phyloP scores from a whole-genome alignment of 2,329 filamentous ascomycete genomes.

The Mycosphaerella arachidis region DNA sequence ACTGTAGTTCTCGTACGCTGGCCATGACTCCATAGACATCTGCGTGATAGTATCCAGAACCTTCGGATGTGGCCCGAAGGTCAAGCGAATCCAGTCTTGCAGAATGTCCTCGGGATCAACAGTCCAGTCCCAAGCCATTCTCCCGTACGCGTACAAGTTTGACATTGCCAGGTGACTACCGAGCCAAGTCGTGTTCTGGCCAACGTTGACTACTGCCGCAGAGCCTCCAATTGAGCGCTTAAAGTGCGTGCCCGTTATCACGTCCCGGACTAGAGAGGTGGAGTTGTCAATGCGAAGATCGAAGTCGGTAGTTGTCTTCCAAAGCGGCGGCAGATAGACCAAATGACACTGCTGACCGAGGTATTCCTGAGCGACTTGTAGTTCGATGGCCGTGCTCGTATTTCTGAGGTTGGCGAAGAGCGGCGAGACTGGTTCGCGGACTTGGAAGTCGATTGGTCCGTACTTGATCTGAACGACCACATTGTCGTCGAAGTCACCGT shows the following conservation, averaged over 20 bases:
- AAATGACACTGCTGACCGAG: constrained; percentile 66
- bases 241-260: constrained; percentile 58
- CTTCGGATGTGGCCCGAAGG: constrained; percentile 53
- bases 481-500: constrained; percentile 64
- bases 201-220: constrained; percentile 64
- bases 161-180: constrained; percentile 67
- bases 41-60: constrained; percentile 58
- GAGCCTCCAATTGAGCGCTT: constrained; percentile 56
- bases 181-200: constrained; percentile 62
- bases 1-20: constrained; percentile 65
- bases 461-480: constrained; percentile 71
- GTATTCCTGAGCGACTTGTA: constrained; percentile 66
- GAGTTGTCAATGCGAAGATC: constrained; percentile 59
- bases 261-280: constrained; percentile 54
- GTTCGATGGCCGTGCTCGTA: constrained; percentile 55
- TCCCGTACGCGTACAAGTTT: constrained; percentile 66
- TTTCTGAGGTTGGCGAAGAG: constrained; percentile 53
- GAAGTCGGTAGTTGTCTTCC: constrained; percentile 64
- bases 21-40: constrained; percentile 66
- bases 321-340: constrained; percentile 64
- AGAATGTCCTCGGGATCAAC: constrained; percentile 49
- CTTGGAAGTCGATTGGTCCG: constrained; percentile 70
- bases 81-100: constrained; percentile 63
- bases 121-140: constrained; percentile 60
- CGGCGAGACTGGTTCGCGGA: constrained; percentile 62